Evolutionary conservation across 805 yeast genomes (phyloP), one percentile per base, ranked within the genome.

Genomic region (Hanseniaspora clermontiae): DNA sequence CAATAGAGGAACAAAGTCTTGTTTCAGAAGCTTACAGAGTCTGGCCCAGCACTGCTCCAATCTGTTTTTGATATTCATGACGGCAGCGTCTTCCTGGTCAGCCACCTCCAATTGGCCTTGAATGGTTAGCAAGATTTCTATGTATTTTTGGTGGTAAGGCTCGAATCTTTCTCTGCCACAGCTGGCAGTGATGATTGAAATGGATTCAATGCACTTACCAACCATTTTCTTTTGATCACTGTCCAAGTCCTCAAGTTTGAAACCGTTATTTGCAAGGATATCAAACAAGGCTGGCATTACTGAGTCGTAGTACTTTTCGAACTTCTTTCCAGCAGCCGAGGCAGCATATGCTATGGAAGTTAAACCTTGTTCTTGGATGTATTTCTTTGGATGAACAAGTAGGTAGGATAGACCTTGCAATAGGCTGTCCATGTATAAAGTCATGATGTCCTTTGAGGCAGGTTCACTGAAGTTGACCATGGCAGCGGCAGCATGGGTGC

Each of bases 401-500:
- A 91, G 73, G 0, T 80, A 82, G 57, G 93, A 74, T 60, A 93
- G 73, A 62, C 87, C 84, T 37, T 81, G 76, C 58, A 93, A 74
- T 63, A 93, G 73, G 61, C 77, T 80, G 68, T 93, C 98, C 65
- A 93, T 75, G 64, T 85, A 90, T n/a, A 97, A 97, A 65, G 89
- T 96, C 62, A 93, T 73, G 11, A 83, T 80, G 60, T 86, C 95
- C 65, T 87, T 85, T 6, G 87, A 73, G 1, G 97, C 96, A 60
- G 85, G 88, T 70, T 93, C 98, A 43, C 91, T 81, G 68, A 93
- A 93, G 68, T 93, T 93, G 48, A 93, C 97, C 64, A 91, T 75
- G 0, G 98, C 98, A 53, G 98, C 98, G 45, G 98, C 97, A 17
- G 97, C 97, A 66, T 93, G 98, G 0, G 96, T 87, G 72, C 91